Base-by-base conservation (phyloP, 2,329 filamentous ascomycete genomes). In the Botrytis pseudocinerea region DNA sequence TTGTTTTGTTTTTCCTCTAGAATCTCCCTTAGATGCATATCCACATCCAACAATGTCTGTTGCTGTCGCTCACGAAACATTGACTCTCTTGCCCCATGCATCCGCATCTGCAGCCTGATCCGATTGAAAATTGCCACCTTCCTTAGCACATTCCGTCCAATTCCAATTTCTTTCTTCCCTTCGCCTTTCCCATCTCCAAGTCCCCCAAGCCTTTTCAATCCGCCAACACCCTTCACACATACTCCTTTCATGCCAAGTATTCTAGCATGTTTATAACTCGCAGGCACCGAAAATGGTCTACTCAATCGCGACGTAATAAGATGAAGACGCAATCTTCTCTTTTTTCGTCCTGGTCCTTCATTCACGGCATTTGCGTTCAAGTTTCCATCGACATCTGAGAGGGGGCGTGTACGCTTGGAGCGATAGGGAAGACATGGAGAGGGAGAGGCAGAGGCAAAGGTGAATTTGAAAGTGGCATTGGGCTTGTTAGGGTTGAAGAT, bases 271-370 rank as follows among this genome's bases (percentile, higher is more conserved):
- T 62, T n/a, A 16, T 62, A 62, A 61, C 90, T 90, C 4, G 91
- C 89, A 0, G 91, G 91, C 42, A 88, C 84, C 0, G 91, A 92
- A 81, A 89, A 93, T 1, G 91, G 91, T 65, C 85, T 87, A 16
- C 91, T 93, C 0, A 93, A 87, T 12, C 90, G 87, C 32, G 90
- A 93, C 1, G 92, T 93, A 78, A 93, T 88, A 61, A 93, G 85
- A 32, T 87, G 82, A 3, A 88, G 83, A 1, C 90, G 86, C 6
- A 93, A 82, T 5, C 91, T 86, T 38, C 91, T 88, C 81, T 93
- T 93, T 84, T 94, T 93, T 66, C 80, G 76, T 18, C 78, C 77
- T 64, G 75, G 76, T 20, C 78, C 77, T 64, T 76, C 76, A 62
- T 78, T 78, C 22, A 76, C 54, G 10, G 38, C 14, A 35, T 57